Base-by-base conservation (phyloP, 2,329 filamentous ascomycete genomes). In the Colletotrichum coccodes region DNA sequence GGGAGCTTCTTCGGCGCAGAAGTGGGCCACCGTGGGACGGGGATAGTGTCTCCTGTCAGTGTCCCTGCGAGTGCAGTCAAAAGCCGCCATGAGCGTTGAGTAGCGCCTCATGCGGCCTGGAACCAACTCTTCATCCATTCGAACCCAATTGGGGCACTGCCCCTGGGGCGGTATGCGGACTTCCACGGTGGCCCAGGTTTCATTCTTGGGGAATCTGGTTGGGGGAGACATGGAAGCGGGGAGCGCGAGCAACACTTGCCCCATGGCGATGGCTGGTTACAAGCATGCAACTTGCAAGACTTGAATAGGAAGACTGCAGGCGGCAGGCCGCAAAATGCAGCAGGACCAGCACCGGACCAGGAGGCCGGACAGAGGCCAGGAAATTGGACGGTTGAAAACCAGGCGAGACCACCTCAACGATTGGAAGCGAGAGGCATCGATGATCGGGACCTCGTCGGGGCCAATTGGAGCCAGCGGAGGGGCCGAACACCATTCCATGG, bases 1-100 rank as follows among this genome's bases (percentile, higher is more conserved):
- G 65, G 65, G 65, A 65, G 61, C 61, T 68, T 68, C 61, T 68
- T 68, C 65, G 65, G 65, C 65, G 65, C 47, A 65, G 65, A 68
- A 68, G 60, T 68, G 65, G 65, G 61, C 14, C 50, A 30, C 61
- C 53, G 52, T 68, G 61, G 65, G 57, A 57, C 61, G 54, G 61
- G 60, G 47, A 58, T 40, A 47, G 60, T 64, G 61, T 68, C 64
- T 38, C 60, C 34, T 64, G 36, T 58, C 64, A 54, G 47, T 30
- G 59, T 46, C 38, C 57, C 47, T 50, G 44, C 54, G 21, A 18
- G 36, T 50, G 54, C 44, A n/a, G 47, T 46, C 36, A 40, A 42
- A 26, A 44, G 38, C 53, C 53, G 26, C 38, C 53, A 44, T 26
- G 28, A 58, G 54, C 54, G 54, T 46, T 28, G 49, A 58, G 54